Percentiles rank a stretch among this genome's conserved stretches.
Conservation (phyloP, 257 asterid species). For the Coffea canephora region DNA sequence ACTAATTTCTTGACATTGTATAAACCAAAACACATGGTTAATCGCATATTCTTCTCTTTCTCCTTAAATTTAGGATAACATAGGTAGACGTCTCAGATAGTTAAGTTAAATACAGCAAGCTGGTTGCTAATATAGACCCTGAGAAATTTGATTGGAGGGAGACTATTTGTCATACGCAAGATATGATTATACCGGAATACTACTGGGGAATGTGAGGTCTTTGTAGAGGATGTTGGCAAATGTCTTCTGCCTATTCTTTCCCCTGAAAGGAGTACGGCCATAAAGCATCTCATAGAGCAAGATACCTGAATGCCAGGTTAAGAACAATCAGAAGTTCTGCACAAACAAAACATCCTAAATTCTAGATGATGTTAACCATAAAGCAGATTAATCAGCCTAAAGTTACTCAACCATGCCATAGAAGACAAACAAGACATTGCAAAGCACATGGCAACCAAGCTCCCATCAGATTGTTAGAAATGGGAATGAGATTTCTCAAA, state of each 20-base stretch:
- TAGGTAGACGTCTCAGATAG: background rate
- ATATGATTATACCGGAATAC: conserved; percentile 65
- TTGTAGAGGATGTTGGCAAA: conserved; percentile 87
- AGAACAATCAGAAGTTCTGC: background rate
- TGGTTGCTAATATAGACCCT: too few species aligned
- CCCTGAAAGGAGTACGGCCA: conserved; percentile 98
- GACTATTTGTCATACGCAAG: background rate
- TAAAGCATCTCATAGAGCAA: conserved; percentile 89
- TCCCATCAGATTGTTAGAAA: background rate
- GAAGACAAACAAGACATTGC: background rate
- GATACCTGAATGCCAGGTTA: conserved; percentile 53
- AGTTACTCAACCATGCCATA: background rate
- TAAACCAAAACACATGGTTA: background rate
- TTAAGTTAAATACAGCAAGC: background rate
- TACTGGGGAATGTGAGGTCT: conserved; percentile 97
- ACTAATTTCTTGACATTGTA: background rate
- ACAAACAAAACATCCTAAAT: background rate
- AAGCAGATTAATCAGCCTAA: background rate
- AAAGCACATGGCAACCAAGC: background rate
- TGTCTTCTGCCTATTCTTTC: conserved; percentile 94
- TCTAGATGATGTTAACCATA: background rate
- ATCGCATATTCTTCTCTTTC: background rate
- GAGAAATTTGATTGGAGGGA: too few species aligned
- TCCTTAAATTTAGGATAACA: background rate
- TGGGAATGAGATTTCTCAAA: background rate